phyloP scores from a whole-genome alignment of 1,284 basidiomycete species.

The Cerrena zonata region DNA sequence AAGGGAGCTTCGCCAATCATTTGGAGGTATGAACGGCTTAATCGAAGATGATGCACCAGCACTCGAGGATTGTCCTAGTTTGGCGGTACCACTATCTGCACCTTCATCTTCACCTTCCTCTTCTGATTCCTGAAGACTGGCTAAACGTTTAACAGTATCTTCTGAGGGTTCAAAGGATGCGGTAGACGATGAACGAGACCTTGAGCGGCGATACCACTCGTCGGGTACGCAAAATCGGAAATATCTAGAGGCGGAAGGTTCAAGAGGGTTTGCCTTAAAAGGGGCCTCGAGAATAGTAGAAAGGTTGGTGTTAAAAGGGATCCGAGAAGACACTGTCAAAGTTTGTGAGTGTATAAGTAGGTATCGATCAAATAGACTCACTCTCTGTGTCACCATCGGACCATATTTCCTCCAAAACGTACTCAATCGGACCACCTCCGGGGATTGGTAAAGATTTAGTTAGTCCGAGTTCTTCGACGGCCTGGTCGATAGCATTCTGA shows the following conservation, averaged over 20 bases:
- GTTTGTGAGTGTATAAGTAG: neutral
- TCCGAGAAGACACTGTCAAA: conserved; percentile 17
- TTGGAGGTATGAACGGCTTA: conserved; percentile 20
- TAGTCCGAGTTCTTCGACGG: conserved; percentile 66
- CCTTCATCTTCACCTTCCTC: conserved; percentile 46
- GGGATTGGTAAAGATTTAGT: conserved; percentile 54
- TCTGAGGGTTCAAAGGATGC: conserved; percentile 46
- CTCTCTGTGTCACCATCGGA: conserved; percentile 42
- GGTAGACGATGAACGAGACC: conserved; percentile 44
- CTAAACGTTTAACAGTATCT: conserved; percentile 43
- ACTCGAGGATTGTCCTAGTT: conserved; percentile 25
- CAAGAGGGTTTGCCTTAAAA: conserved; percentile 33
- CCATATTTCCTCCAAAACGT: conserved; percentile 65
- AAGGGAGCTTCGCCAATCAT: conserved; percentile 43
- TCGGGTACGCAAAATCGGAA: conserved; percentile 69
- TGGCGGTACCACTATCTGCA: conserved; percentile 70
- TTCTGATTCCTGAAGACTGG: conserved; percentile 46
- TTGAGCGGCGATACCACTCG: conserved; percentile 72
- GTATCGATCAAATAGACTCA: conserved; percentile 27
- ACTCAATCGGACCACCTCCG: conserved; percentile 58
- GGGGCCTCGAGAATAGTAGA: conserved; percentile 39
- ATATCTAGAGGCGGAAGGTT: conserved; percentile 33
- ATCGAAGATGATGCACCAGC: conserved; percentile 17
- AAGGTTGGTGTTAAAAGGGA: conserved; percentile 18
- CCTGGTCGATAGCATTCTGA: conserved; percentile 44